Percentiles rank a stretch among this genome's conserved stretches.
phyloP scores from a whole-genome alignment of 441 rosid genomes.

The Euphorbia corollata region DNA sequence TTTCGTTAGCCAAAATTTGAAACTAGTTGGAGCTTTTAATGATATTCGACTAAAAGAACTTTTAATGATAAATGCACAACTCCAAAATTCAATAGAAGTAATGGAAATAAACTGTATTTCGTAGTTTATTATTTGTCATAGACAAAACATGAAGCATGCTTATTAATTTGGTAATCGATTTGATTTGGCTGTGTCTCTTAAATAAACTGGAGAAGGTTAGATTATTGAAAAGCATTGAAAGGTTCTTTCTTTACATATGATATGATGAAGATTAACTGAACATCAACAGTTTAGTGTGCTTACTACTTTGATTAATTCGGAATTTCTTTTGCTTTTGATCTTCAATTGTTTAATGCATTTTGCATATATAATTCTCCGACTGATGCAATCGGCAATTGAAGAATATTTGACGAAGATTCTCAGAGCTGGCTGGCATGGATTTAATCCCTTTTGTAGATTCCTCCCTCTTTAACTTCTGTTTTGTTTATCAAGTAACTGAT shows the following conservation, averaged over 20 bases:
- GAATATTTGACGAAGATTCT: slow-evolving; percentile 31
- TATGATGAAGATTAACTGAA: slow-evolving; percentile 17
- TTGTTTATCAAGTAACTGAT: too few relatives aligned
- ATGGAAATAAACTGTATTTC: neutral
- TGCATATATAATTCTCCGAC: neutral
- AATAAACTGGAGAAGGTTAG: neutral
- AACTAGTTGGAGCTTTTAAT: too few relatives aligned
- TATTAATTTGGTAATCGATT: neutral
- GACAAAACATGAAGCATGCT: neutral
- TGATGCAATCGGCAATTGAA: slow-evolving; percentile 17
- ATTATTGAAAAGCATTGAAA: neutral
- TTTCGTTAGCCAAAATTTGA: too few relatives aligned
- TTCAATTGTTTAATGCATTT: neutral
- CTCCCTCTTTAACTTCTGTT: neutral
- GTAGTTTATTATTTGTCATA: neutral
- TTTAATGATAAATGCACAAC: too few relatives aligned
- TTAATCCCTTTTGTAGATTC: slow-evolving; percentile 25
- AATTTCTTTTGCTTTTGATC: neutral
- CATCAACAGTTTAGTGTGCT: neutral
- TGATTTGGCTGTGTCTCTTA: too few relatives aligned
- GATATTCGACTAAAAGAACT: too few relatives aligned
- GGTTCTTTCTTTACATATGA: too few relatives aligned
- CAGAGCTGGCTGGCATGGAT: neutral
- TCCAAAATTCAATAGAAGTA: too few relatives aligned
- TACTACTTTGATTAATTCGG: neutral